Conservation (phyloP, 2,329 filamentous ascomycete species). For the Eutypella sp. region DNA sequence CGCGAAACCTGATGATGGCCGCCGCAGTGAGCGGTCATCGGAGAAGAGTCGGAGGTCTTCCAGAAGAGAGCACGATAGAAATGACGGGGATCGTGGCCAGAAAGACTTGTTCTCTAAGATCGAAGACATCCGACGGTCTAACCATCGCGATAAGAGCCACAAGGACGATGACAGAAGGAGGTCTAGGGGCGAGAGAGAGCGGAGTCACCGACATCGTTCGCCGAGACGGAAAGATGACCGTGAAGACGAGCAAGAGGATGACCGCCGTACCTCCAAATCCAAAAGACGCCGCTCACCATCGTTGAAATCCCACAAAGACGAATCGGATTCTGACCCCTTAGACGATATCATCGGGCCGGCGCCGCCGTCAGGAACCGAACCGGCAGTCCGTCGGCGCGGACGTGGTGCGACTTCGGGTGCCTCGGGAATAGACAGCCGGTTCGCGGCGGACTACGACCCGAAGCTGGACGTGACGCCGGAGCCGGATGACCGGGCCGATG, state of each 20-base stretch:
- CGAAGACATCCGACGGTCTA: constrained; percentile 4
- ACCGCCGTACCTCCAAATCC: not conserved
- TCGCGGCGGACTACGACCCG: constrained; percentile 61
- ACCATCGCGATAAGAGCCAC: constrained; percentile 8
- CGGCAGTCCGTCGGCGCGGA: constrained; percentile 55
- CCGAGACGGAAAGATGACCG: constrained; percentile 1
- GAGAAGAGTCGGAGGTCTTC: constrained; percentile 6
- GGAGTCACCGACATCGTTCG: constrained; percentile 7
- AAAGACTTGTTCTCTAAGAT: not conserved
- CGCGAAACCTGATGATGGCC: constrained; percentile 5
- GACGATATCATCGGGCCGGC: constrained; percentile 74
- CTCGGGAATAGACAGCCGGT: constrained; percentile 74
- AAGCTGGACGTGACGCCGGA: constrained; percentile 48
- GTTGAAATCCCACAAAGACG: constrained; percentile 7
- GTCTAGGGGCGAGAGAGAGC: constrained; percentile 6
- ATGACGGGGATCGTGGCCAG: not conserved
- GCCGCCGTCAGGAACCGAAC: constrained; percentile 38
- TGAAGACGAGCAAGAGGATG: constrained; percentile 1
- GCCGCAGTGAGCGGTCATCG: constrained; percentile 5
- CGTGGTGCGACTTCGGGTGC: constrained; percentile 59
- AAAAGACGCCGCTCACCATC: constrained; percentile 2
- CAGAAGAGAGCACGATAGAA: constrained; percentile 3
- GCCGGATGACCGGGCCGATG: constrained; percentile 35
- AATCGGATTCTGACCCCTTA: constrained; percentile 63
- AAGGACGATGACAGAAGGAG: constrained; percentile 5